Evolutionary conservation across 257 asterid species (phyloP).

Genomic region (Cynanchum wilfordii): DNA sequence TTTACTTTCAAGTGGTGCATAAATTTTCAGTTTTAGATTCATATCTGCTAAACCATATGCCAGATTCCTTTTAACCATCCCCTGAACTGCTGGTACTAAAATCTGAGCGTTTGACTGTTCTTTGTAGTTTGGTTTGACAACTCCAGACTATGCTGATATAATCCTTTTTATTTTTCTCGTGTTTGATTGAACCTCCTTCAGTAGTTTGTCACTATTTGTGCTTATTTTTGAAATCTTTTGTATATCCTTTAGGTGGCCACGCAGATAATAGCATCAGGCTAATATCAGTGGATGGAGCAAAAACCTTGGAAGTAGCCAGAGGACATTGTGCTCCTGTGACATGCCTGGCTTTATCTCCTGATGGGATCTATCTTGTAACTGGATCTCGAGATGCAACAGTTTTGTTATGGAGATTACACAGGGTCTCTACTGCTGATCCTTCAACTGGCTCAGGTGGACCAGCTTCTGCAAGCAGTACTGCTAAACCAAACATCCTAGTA

Average conservation of each 20-base stretch:
- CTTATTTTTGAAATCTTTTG: slow-evolving; percentile 10
- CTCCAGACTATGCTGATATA: not conserved
- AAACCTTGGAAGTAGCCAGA: slow-evolving; percentile 86
- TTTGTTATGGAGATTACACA: slow-evolving; percentile 83
- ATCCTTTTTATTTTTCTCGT: not conserved
- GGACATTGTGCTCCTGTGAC: slow-evolving; percentile 98
- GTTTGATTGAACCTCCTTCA: not conserved
- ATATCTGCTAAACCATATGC: not conserved
- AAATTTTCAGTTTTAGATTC: not conserved
- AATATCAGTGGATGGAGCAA: slow-evolving; percentile 90
- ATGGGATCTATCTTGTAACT: slow-evolving; percentile 79
- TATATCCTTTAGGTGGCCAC: slow-evolving; percentile 70
- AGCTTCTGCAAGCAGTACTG: slow-evolving; percentile 39
- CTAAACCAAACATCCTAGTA: slow-evolving; percentile 34
- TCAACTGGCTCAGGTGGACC: slow-evolving; percentile 59
- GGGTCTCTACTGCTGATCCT: slow-evolving; percentile 47
- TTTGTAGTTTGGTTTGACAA: not conserved
- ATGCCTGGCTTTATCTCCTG: slow-evolving; percentile 74
- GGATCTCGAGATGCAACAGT: slow-evolving; percentile 89
- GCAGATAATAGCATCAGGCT: slow-evolving; percentile 85
- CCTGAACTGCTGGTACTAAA: not conserved
- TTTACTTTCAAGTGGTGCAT: not conserved
- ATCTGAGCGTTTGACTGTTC: not conserved
- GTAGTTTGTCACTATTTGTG: not conserved
- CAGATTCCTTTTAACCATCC: not conserved